A percentile compares a stretch with the other conserved stretches of the same genome.
These are phyloP conservation scores for Nicotiana knightiana DNA, from an alignment of 257 asterid species.

Conservation along the genomic window DNA sequence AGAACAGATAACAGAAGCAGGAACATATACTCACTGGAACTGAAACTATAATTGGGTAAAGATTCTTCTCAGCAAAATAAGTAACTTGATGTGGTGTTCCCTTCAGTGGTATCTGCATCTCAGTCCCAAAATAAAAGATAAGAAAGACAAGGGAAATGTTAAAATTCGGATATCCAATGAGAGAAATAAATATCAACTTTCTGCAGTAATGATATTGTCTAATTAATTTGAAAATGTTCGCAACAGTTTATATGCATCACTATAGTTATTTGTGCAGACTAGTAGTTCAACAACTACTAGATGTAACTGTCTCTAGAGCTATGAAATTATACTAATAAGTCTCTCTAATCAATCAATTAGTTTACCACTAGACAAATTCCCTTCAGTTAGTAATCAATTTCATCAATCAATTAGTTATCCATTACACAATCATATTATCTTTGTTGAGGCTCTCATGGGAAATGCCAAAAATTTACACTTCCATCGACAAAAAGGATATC, in stretches of 20 bases:
- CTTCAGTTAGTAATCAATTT: not conserved
- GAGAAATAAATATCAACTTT: not conserved
- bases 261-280: not conserved
- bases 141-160: conserved; percentile 2
- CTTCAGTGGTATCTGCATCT: conserved; percentile 69
- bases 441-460: not conserved
- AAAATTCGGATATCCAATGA: not conserved
- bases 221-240: not conserved
- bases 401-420: not conserved
- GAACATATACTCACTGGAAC: conserved; percentile 61
- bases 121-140: conserved; percentile 12
- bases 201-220: not conserved
- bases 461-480: not conserved
- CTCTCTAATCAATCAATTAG: not conserved
- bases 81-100: conserved; percentile 98
- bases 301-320: not conserved
- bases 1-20: not conserved
- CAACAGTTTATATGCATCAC: not conserved
- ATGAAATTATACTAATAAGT: not conserved
- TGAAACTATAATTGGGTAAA: conserved; percentile 87
- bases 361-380: not conserved
- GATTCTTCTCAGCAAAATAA: conserved; percentile 88
- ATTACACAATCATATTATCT: not conserved
- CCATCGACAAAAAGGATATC: not conserved
- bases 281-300: not conserved